A percentile compares a stretch with the other conserved stretches of the same genome.
Evolutionary conservation across 2,329 filamentous ascomycete species (phyloP).

Genomic region (Fusarium palustre): DNA sequence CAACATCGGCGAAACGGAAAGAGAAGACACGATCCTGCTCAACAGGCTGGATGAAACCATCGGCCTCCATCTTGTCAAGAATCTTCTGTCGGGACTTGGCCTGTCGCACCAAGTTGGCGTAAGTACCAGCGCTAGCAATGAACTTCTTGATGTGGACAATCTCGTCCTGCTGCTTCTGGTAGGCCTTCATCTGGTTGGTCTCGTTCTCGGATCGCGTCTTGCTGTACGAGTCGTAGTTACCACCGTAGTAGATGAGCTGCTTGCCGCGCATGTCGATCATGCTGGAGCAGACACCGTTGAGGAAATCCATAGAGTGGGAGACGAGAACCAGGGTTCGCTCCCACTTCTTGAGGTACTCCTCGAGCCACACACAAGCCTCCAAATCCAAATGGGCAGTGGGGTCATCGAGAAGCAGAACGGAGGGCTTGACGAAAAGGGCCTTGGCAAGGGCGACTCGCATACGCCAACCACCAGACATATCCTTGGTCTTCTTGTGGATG

Average conservation of each 20-base stretch:
- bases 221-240: constrained; percentile 98
- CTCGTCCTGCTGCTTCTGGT: constrained; percentile 98
- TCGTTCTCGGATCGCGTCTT: constrained; percentile 97
- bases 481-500: constrained; percentile 99
- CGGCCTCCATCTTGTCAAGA: constrained; percentile 99
- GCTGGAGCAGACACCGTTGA: constrained; percentile 97
- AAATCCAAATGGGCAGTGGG: constrained; percentile 99
- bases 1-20: constrained; percentile 98
- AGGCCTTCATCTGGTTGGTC: constrained; percentile 98
- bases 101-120: constrained; percentile 98
- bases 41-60: constrained; percentile 96
- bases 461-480: constrained; percentile 99
- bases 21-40: constrained; percentile 88
- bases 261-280: constrained; percentile 98
- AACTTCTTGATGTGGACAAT: constrained; percentile 99
- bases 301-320: constrained; percentile 98
- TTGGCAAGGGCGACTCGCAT: constrained; percentile 99
- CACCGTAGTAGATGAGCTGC: constrained; percentile 95
- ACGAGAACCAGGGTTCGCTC: constrained; percentile 95
- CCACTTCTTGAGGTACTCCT: constrained; percentile 99
- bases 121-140: constrained; percentile 99
- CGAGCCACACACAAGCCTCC: constrained; percentile 99
- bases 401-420: constrained; percentile 94
- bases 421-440: constrained; percentile 98
- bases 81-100: constrained; percentile 99